Percentiles rank a stretch among this genome's conserved stretches.
phyloP scores from a whole-genome alignment of 306 rosid species.

The Prunus fruticosa region DNA sequence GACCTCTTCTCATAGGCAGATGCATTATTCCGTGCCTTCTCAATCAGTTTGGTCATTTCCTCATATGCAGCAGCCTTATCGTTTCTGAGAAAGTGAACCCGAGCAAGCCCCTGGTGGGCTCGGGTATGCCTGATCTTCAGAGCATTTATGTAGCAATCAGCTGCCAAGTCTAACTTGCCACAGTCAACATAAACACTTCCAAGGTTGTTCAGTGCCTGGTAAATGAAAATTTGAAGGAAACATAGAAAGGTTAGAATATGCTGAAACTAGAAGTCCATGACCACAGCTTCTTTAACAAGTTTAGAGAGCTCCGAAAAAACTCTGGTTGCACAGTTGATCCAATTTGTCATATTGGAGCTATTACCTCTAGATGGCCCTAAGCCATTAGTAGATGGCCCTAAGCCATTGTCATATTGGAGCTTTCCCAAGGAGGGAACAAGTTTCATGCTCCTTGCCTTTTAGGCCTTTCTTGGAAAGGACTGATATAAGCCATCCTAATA shows the following conservation, averaged over 20 bases:
- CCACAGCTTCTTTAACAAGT: neutral
- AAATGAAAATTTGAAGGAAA: conserved; percentile 21
- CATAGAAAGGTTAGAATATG: conserved; percentile 9
- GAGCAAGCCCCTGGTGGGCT: conserved; percentile 95
- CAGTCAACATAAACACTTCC: conserved; percentile 90
- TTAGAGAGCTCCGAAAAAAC: neutral
- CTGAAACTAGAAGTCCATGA: neutral
- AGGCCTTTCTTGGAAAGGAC: neutral
- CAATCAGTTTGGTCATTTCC: conserved; percentile 85
- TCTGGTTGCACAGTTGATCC: neutral
- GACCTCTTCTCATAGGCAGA: conserved; percentile 94
- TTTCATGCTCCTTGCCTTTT: neutral
- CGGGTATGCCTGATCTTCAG: conserved; percentile 85
- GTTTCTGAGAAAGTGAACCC: conserved; percentile 72
- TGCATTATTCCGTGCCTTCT: conserved; percentile 63
- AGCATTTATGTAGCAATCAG: conserved; percentile 87
- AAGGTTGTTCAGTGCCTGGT: conserved; percentile 87
- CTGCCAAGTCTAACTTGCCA: conserved; percentile 67
- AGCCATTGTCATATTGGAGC: neutral
- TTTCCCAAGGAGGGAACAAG: neutral
- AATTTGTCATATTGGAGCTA: neutral
- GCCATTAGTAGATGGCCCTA: neutral
- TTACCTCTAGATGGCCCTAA: neutral
- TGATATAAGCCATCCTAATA: neutral
- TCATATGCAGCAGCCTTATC: conserved; percentile 67